Base-by-base conservation (phyloP, 352 stramenopile species). In the Phytophthora macrochlamydospora region DNA sequence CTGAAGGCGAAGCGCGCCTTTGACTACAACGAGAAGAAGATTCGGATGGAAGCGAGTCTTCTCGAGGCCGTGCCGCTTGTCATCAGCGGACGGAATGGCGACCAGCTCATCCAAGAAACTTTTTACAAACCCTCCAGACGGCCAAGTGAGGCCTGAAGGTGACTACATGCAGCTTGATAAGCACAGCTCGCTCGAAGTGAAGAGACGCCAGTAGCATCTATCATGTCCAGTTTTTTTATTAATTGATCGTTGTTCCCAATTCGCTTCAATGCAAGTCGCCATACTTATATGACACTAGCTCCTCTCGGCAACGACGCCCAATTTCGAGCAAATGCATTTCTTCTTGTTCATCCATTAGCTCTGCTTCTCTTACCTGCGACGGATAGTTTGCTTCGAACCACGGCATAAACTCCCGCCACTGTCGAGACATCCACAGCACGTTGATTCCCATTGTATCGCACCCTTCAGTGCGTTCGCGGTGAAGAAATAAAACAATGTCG, bases 71-170 rank as follows among this genome's bases (percentile, higher is more conserved):
- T 88, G 7, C 82, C 83, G 24, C 68, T 93, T 63, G 79, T 93
- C 24, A 88, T 93, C 49, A 90, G 78, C 59, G 86, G 86, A 57
- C 87, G 89, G 57, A 89, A 89, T 52, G 86, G 86, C 33, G 84
- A 92, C 62, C 78, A 87, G 31, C 62, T 94, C n/a, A 92, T 94
- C 49, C 79, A 81, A 53, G 60, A 78, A 44, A 83, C 78, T 63
- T 89, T 35, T 59, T 87, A 46, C 64, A 83, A 54, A 77, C 59
- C 1, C 49, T 80, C 6, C 29, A 44, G 33, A 2, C 31, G 33
- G 32, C 30, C 13, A 52, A 52, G 13, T 61, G 32, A 59, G 28
- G 80, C 18, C 29, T 49, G 12, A 8, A 49, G 38, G 38, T 24
- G 18, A 24, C 18, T 24, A 45, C 35, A 40, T 11, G 6, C 35